These are phyloP conservation scores for Neostapfia colusana DNA, from an alignment of 176 grass and related monocot genomes.

Conservation along the genomic window DNA sequence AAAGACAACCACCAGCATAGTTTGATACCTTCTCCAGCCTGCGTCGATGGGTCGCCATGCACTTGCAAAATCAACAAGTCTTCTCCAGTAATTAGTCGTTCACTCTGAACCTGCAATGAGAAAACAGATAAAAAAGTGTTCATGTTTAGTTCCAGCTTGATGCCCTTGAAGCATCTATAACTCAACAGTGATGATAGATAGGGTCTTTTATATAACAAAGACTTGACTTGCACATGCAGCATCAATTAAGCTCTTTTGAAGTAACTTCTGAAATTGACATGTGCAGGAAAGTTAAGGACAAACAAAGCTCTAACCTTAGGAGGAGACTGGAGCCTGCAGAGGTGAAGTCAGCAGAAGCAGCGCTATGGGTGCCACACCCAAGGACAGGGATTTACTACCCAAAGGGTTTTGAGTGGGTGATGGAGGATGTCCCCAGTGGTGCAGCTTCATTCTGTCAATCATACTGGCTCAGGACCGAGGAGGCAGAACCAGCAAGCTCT, in stretches of 20 bases:
- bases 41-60: conserved; percentile 31
- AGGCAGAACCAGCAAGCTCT: conserved; percentile 44
- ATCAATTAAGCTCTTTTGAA: conserved; percentile 20
- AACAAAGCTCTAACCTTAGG: conserved; percentile 40
- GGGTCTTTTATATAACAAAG: conserved; percentile 1
- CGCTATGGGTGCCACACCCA: conserved; percentile 77
- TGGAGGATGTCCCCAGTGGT: conserved; percentile 72
- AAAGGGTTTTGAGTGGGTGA: conserved; percentile 87
- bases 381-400: conserved; percentile 98
- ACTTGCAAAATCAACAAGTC: conserved; percentile 29
- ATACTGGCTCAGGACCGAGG: conserved; percentile 74
- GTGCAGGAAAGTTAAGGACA: conserved; percentile 46
- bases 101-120: conserved; percentile 30
- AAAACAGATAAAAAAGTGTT: conserved; percentile 10
- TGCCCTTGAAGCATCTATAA: conserved; percentile 4
- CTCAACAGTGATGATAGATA: conserved; percentile 4
- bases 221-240: conserved; percentile 10
- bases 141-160: conserved; percentile 1
- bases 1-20: neutral
- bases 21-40: conserved; percentile 3
- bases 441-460: conserved; percentile 61
- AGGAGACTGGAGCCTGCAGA: conserved; percentile 33
- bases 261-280: conserved; percentile 28
- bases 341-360: conserved; percentile 43
- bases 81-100: conserved; percentile 52